phyloP scores from a whole-genome alignment of 768 basidiomycete genomes.

The Leccinum subgranulosum region DNA sequence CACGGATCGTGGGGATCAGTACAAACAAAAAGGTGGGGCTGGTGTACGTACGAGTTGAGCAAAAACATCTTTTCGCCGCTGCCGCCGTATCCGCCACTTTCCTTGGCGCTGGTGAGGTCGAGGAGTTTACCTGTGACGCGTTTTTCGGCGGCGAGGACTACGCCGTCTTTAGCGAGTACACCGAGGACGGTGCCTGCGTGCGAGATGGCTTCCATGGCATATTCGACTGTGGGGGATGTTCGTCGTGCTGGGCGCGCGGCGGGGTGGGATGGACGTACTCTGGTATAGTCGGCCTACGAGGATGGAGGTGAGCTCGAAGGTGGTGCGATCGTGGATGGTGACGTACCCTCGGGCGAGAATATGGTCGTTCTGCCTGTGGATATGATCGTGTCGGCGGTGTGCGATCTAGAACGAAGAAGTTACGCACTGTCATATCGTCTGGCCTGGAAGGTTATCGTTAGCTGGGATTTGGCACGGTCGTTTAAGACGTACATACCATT shows the following conservation, averaged over 20 bases:
- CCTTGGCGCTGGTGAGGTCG: conserved; percentile 82
- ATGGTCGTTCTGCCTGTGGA: conserved; percentile 88
- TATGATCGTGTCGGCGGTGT: conserved; percentile 20
- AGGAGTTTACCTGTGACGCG: conserved; percentile 98
- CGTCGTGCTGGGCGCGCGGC: conserved; percentile 1
- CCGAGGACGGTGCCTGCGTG: conserved; percentile 94
- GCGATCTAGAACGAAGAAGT: conserved; percentile 4
- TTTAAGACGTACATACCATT: conserved; percentile 38
- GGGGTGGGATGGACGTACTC: conserved; percentile 50
- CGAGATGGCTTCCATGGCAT: conserved; percentile 52
- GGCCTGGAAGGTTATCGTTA: conserved; percentile 43
- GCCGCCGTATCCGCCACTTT: conserved; percentile 82
- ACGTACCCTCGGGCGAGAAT: conserved; percentile 94
- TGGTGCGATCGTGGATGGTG: neutral
- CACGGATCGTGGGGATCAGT: neutral
- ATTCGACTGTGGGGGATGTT: neutral
- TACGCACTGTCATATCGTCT: conserved; percentile 92
- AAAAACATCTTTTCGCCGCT: conserved; percentile 98
- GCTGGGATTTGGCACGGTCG: too few relatives aligned
- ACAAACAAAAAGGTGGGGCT: too few relatives aligned
- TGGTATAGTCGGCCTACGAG: conserved; percentile 92
- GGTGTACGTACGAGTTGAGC: conserved; percentile 70
- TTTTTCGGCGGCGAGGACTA: conserved; percentile 93
- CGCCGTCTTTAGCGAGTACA: conserved; percentile 69
- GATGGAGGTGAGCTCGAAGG: conserved; percentile 2